Evolutionary conservation across 345 rosid species (phyloP).

Genomic region (Bruguiera parviflora): DNA sequence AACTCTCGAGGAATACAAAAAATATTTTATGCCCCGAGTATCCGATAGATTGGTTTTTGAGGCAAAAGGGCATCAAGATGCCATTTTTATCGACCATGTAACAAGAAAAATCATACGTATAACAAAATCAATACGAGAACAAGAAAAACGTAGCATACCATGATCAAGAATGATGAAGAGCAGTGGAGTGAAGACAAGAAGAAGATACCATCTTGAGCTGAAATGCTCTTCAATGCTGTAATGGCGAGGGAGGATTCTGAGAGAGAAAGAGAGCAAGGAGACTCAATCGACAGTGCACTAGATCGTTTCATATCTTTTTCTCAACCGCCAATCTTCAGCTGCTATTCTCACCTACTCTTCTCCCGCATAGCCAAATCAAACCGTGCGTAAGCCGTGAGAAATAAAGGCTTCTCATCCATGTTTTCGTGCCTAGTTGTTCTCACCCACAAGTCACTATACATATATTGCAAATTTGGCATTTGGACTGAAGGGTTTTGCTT

Average conservation of each 20-base stretch:
- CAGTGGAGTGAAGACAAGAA: neutral
- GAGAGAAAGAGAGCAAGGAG: neutral
- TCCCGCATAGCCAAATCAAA: neutral
- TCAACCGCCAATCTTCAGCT: slow-evolving; percentile 21
- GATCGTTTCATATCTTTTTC: neutral
- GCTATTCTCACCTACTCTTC: slow-evolving; percentile 30
- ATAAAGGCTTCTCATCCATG: no score
- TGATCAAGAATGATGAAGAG: slow-evolving; percentile 4
- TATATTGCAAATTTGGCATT: no score
- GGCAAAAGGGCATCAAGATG: no score
- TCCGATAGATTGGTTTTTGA: no score
- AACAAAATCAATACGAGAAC: neutral
- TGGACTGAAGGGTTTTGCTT: no score
- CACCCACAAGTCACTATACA: no score
- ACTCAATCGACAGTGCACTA: neutral
- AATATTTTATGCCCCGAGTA: no score
- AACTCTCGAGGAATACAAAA: no score
- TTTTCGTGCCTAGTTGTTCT: no score
- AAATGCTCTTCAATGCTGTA: neutral
- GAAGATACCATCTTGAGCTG: neutral
- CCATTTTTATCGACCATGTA: no score
- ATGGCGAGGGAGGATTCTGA: neutral
- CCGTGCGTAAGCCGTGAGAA: no score
- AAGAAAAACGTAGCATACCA: slow-evolving; percentile 10
- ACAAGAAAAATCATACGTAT: no score